A percentile compares a stretch with the other conserved stretches of the same genome.
Evolutionary conservation across 2,329 filamentous ascomycete genomes (phyloP).

Genomic region (Rasamsonia emersonii): DNA sequence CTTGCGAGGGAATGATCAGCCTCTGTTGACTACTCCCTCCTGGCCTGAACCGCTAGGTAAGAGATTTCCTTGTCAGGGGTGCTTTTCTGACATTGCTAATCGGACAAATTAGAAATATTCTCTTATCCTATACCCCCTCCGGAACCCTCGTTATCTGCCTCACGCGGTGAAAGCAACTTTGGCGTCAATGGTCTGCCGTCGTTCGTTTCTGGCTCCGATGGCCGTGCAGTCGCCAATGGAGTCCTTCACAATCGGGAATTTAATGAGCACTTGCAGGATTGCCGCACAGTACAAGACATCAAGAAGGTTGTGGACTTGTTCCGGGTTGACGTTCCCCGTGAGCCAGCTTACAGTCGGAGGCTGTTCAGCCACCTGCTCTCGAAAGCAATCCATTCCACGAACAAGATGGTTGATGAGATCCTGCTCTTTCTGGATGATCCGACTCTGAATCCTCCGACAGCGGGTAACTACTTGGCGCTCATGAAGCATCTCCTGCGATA

Average conservation of each 20-base stretch:
- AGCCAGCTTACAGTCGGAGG: slow-evolving; percentile 26
- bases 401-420: slow-evolving; percentile 6
- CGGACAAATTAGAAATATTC: slow-evolving; percentile 11
- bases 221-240: not conserved
- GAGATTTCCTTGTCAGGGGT: slow-evolving; percentile 4
- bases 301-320: slow-evolving; percentile 19
- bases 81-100: not conserved
- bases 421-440: slow-evolving; percentile 28
- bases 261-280: slow-evolving; percentile 11
- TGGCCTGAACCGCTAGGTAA: slow-evolving; percentile 17
- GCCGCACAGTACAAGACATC: slow-evolving; percentile 20
- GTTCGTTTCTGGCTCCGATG: not conserved
- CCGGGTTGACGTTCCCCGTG: slow-evolving; percentile 24
- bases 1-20: slow-evolving; percentile 25
- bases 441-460: slow-evolving; percentile 25
- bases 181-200: not conserved
- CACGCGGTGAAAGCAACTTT: not conserved
- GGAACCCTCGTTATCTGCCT: slow-evolving; percentile 7
- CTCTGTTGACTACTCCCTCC: slow-evolving; percentile 15
- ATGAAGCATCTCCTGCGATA: slow-evolving; percentile 18
- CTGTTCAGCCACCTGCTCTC: slow-evolving; percentile 25
- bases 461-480: slow-evolving; percentile 25
- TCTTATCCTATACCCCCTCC: slow-evolving; percentile 11
- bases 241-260: slow-evolving; percentile 10
- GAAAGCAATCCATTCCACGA: slow-evolving; percentile 5